Evolutionary conservation across 179 eudicot genomes (phyloP), one percentile per base, ranked within the genome.

Genomic region (Spergularia azorica): DNA sequence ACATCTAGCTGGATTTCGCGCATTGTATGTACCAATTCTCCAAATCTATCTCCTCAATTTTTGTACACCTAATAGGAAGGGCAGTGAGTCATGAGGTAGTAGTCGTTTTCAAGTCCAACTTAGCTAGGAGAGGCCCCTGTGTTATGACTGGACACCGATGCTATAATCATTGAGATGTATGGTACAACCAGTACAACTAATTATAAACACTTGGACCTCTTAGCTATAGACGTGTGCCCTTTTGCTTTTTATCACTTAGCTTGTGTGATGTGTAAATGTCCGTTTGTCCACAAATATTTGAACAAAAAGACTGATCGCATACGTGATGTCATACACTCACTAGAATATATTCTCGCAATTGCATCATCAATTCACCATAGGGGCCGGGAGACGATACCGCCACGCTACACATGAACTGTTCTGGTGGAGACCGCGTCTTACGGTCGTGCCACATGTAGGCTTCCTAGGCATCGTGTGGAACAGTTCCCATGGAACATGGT

Each of bases 61-160:
- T 16, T n/a, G n/a, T 51, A 26, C n/a, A 63, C 51, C 39, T 36
- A 14, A 5, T 68, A 2, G 51, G 18, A 52, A 4, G 59, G 13
- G 20, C 16, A 18, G 41, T 54, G 54, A 51, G 7, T 20, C 39
- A 18, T 54, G 63, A 59, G 41, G 59, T 18, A 77, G 80, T 77
- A 77, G 80, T 77, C 80, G 32, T 63, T 70, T 51, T 77, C 75
- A 70, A 4, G 15, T 63, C 62, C 20, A 71, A 70, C 16, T 67
- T 39, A 54, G 56, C 65, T 5, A n/a, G 11, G 55, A 63, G 62
- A 36, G 39, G 39, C 39, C 39, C 39, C 4, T 36, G 39, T 36
- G 39, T 36, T 36, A 36, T 36, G 39, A 63, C 56, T 50, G 62
- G 67, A 50, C 70, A n/a, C 71, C n/a, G 54, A 16, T 38, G 39